Conservation (phyloP, 192 early-diverging fungal species). For the Coemansia sp. region DNA sequence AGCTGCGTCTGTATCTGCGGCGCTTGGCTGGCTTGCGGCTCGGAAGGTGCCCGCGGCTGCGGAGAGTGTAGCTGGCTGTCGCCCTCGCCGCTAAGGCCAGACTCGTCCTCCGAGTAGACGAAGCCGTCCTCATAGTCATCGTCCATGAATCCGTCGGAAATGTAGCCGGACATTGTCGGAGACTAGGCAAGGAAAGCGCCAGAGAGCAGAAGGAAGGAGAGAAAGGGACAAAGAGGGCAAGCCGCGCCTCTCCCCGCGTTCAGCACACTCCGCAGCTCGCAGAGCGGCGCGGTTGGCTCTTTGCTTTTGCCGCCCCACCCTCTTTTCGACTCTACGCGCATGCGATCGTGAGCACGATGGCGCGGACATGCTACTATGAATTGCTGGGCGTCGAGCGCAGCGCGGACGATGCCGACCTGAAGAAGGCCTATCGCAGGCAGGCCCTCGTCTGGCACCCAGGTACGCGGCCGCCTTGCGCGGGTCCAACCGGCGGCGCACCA, state of each 20-base stretch:
- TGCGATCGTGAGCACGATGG: too few relatives aligned
- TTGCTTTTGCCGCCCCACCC: neutral
- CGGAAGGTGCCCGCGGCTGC: too few relatives aligned
- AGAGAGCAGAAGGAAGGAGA: neutral
- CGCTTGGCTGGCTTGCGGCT: slow-evolving; percentile 4
- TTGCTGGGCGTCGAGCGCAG: slow-evolving; percentile 71
- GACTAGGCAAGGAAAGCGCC: neutral
- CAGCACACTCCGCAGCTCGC: neutral
- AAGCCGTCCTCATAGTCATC: slow-evolving; percentile 33
- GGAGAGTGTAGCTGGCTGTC: neutral
- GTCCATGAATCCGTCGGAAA: slow-evolving; percentile 33
- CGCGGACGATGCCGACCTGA: slow-evolving; percentile 71
- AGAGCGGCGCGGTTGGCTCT: neutral
- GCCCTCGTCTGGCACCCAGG: slow-evolving; percentile 77
- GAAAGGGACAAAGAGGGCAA: neutral
- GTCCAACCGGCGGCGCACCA: neutral
- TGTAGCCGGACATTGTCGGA: slow-evolving; percentile 20
- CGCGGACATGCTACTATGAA: slow-evolving; percentile 85
- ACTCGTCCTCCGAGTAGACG: slow-evolving; percentile 34
- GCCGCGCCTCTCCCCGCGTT: neutral
- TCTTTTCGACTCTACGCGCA: neutral
- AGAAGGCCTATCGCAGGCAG: slow-evolving; percentile 78
- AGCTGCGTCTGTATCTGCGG: neutral
- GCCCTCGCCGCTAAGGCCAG: neutral
- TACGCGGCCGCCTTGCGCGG: too few relatives aligned